These are phyloP conservation scores for Tricholoma sp. DNA, from an alignment of 768 basidiomycete genomes.

Conservation along the genomic window DNA sequence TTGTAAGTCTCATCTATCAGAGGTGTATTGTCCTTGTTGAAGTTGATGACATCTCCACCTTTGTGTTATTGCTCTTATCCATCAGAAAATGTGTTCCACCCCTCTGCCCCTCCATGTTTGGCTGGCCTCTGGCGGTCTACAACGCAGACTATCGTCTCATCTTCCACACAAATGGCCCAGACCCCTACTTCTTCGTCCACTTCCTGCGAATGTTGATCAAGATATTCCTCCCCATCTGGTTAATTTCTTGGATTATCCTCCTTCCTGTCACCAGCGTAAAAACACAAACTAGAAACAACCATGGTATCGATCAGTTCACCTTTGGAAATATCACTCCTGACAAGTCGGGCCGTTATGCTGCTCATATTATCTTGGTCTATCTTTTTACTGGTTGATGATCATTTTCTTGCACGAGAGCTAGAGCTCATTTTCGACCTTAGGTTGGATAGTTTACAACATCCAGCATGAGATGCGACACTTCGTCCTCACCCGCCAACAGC, in stretches of 20 bases:
- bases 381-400: conserved; percentile 65
- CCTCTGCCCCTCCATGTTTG: no score
- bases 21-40: no score
- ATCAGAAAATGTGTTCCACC: no score
- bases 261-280: conserved; percentile 66
- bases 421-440: conserved; percentile 28
- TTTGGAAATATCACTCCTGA: conserved; percentile 70
- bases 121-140: no score
- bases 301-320: conserved; percentile 64
- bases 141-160: no score
- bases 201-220: conserved; percentile 82
- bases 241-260: conserved; percentile 81
- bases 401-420: not conserved
- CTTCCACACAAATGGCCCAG: no score
- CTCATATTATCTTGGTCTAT: conserved; percentile 74
- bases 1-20: no score
- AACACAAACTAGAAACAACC: conserved; percentile 39
- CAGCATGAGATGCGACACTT: conserved; percentile 77
- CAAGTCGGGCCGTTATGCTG: conserved; percentile 59
- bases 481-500: conserved; percentile 68
- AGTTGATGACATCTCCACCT: no score
- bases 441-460: conserved; percentile 85
- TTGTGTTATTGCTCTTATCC: no score
- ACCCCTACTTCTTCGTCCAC: no score
- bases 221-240: conserved; percentile 86